A percentile compares a stretch with the other conserved stretches of the same genome.
These are phyloP conservation scores for Cucurbita ficifolia DNA, from an alignment of 306 rosid genomes.

Conservation along the genomic window DNA sequence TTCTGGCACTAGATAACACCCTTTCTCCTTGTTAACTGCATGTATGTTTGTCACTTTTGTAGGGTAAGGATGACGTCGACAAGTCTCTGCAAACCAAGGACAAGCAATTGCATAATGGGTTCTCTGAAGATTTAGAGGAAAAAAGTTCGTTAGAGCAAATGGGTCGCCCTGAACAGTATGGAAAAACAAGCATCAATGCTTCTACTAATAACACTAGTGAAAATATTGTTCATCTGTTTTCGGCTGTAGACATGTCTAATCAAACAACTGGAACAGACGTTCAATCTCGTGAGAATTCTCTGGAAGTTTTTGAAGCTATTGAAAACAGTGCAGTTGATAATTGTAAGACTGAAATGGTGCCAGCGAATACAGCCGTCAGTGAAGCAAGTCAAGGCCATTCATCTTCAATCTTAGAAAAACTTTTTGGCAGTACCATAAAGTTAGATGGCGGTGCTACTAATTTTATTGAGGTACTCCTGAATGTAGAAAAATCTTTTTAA, in stretches of 20 bases:
- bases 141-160: conserved; percentile 25
- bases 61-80: conserved; percentile 43
- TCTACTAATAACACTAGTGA: conserved; percentile 30
- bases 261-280: conserved; percentile 23
- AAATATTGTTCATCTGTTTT: conserved; percentile 19
- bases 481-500: background rate
- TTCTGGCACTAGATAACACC: background rate
- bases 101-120: conserved; percentile 19
- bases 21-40: conserved; percentile 2
- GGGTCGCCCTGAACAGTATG: conserved; percentile 29
- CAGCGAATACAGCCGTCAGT: conserved; percentile 22
- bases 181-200: conserved; percentile 22
- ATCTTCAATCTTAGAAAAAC: conserved; percentile 55
- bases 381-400: conserved; percentile 32
- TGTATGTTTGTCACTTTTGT: conserved; percentile 17
- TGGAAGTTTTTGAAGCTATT: conserved; percentile 44
- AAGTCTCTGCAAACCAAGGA: conserved; percentile 20
- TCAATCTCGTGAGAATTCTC: conserved; percentile 27
- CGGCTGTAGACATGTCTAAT: conserved; percentile 30
- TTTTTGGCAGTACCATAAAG: conserved; percentile 47
- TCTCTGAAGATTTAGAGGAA: conserved; percentile 30
- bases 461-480: conserved; percentile 42
- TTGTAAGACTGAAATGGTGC: conserved; percentile 34
- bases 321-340: conserved; percentile 30
- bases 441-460: conserved; percentile 28